Conservation (phyloP, 2,329 filamentous ascomycete species). For the Fusarium sp. region DNA sequence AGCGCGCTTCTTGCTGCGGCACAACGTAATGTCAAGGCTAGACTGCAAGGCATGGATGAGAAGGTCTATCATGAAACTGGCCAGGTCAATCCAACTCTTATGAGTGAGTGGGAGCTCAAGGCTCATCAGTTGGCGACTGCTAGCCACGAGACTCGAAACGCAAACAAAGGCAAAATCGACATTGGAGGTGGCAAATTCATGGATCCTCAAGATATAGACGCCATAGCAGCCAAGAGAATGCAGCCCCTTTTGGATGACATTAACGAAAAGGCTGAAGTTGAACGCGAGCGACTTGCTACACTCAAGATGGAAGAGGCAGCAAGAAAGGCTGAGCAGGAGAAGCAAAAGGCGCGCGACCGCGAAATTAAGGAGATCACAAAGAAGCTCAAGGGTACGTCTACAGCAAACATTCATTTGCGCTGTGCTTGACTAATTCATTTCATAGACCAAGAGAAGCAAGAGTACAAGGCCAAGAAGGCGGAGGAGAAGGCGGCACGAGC, state of each 20-base stretch:
- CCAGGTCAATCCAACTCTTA: slow-evolving; percentile 72
- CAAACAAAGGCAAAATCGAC: slow-evolving; percentile 66
- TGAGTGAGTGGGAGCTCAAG: slow-evolving; percentile 82
- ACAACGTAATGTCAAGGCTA: slow-evolving; percentile 84
- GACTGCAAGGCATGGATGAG: slow-evolving; percentile 83
- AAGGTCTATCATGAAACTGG: slow-evolving; percentile 81
- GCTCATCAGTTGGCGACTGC: slow-evolving; percentile 75
- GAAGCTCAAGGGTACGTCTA: slow-evolving; percentile 66
- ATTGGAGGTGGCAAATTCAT: slow-evolving; percentile 86
- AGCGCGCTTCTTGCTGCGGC: slow-evolving; percentile 80
- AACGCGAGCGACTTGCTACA: slow-evolving; percentile 74
- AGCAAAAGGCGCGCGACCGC: slow-evolving; percentile 59
- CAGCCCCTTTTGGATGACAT: slow-evolving; percentile 89
- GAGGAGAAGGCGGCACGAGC: slow-evolving; percentile 55
- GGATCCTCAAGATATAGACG: slow-evolving; percentile 79
- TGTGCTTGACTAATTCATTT: slow-evolving; percentile 42
- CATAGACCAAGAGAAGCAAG: slow-evolving; percentile 58
- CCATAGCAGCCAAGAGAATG: slow-evolving; percentile 78
- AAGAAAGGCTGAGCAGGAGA: slow-evolving; percentile 61
- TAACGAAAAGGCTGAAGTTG: slow-evolving; percentile 77
- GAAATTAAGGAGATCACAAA: slow-evolving; percentile 64
- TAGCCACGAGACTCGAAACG: slow-evolving; percentile 68
- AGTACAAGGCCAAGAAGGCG: slow-evolving; percentile 45
- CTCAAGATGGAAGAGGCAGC: slow-evolving; percentile 68
- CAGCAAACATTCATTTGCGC: neutral